Evolutionary conservation across 2,329 filamentous ascomycete genomes (phyloP).

Genomic region (Fusarium tuaranense): DNA sequence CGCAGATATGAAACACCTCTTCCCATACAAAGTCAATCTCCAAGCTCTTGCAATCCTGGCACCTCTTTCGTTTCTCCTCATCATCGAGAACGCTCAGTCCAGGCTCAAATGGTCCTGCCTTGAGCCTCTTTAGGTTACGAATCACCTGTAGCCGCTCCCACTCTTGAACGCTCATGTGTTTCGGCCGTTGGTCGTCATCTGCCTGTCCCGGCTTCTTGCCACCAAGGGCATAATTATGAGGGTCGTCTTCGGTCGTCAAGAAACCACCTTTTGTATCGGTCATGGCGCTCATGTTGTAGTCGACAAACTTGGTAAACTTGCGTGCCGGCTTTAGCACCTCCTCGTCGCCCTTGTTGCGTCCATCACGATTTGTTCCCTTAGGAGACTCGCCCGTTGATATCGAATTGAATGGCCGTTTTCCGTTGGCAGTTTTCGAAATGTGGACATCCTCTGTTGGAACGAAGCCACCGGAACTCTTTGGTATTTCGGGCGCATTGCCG

Average conservation of each 20-base stretch:
- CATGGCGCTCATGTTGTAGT: constrained; percentile 99
- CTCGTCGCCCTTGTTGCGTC: constrained; percentile 62
- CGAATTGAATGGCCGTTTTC: constrained; percentile 78
- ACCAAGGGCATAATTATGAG: constrained; percentile 80
- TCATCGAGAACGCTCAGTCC: constrained; percentile 81
- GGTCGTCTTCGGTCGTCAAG: constrained; percentile 90
- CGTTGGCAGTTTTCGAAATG: constrained; percentile 55
- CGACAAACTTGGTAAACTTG: constrained; percentile 94
- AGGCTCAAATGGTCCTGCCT: constrained; percentile 88
- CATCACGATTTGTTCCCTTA: constrained; percentile 76
- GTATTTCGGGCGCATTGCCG: constrained; percentile 54
- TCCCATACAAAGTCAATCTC: constrained; percentile 98
- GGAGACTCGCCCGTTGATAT: constrained; percentile 62
- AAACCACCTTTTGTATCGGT: constrained; percentile 98
- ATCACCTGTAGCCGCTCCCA: constrained; percentile 90
- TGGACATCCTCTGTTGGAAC: constrained; percentile 75
- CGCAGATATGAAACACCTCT: constrained; percentile 79
- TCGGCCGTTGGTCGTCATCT: constrained; percentile 73
- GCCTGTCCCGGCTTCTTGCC: constrained; percentile 53
- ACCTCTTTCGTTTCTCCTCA: constrained; percentile 75
- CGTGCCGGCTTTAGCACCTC: constrained; percentile 77
- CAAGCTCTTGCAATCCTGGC: constrained; percentile 82
- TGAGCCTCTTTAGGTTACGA: constrained; percentile 76
- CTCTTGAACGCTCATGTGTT: constrained; percentile 89
- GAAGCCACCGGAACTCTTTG: constrained; percentile 74